Conservation (phyloP, 1,139 yeast genomes). For the Magnusiomyces sp. region DNA sequence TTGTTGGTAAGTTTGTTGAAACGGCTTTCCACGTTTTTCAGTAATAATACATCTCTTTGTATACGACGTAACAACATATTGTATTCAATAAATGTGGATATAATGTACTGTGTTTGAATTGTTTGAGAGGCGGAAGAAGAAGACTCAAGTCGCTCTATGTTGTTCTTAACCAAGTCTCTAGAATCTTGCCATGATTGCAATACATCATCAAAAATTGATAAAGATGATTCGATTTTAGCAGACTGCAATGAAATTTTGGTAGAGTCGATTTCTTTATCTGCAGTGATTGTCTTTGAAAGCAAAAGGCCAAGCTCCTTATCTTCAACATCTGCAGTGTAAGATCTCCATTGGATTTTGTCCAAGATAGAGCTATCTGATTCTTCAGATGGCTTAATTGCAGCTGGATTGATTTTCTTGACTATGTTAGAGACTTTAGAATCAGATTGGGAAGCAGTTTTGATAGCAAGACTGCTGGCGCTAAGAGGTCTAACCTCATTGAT, state of each 20-base stretch:
- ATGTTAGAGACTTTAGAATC: conserved; percentile 15
- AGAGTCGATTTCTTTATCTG: conserved; percentile 18
- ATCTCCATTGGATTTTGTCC: conserved; percentile 58
- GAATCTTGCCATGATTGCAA: conserved; percentile 52
- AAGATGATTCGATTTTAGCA: conserved; percentile 27
- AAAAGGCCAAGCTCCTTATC: conserved; percentile 68
- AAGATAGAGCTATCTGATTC: conserved; percentile 19
- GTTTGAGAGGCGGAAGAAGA: conserved; percentile 36
- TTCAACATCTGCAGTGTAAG: conserved; percentile 56
- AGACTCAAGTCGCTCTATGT: conserved; percentile 38
- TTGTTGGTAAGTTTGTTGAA: conserved; percentile 22
- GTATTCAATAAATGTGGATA: conserved; percentile 67
- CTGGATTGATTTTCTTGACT: conserved; percentile 17
- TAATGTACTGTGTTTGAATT: conserved; percentile 61
- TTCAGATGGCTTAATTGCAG: conserved; percentile 18
- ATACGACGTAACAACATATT: conserved; percentile 56
- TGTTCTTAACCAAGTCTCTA: conserved; percentile 42
- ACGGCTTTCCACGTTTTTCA: conserved; percentile 26
- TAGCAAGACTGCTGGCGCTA: conserved; percentile 29
- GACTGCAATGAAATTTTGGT: conserved; percentile 20
- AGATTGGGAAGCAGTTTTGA: conserved; percentile 17
- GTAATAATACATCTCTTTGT: conserved; percentile 56
- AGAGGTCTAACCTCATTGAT: conserved; percentile 22
- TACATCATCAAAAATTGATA: conserved; percentile 36
- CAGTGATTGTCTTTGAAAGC: conserved; percentile 31